Evolutionary conservation across 2,329 filamentous ascomycete genomes (phyloP), one percentile per base, ranked within the genome.

Genomic region (Malbranchea cinnamomea): DNA sequence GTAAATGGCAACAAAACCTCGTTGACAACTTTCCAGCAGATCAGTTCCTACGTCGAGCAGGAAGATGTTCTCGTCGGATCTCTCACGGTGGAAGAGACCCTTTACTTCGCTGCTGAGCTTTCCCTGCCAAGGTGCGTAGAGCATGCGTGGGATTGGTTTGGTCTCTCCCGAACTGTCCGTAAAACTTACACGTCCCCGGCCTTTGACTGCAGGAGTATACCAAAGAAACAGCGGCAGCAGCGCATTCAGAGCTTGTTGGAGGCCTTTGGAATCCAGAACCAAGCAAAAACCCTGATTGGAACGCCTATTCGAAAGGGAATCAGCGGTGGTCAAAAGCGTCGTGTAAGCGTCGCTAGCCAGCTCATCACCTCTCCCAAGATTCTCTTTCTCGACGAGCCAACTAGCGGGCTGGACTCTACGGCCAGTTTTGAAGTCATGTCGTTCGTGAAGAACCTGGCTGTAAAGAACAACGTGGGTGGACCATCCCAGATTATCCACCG

Each of bases 281-380:
- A 85, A 46, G 65, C 73, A 2, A 59, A 79, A 37, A 76, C 74
- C 3, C 56, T 91, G 25, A 74, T 91, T 39, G 83, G 83, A 21
- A 91, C 83, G 1, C 78, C 81, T 0, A 77, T 89, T 38, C 69
- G 73, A 7, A 89, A 85, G 53, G 83, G 83, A 9, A 73, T 92
- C 34, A 82, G 76, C 38, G 83, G 83, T 28, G 83, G 82, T 1
- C 82, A 92, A 58, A 91, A 89, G 60, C 67, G 80, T 22, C 67
- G 83, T 30, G 65, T 87, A 5, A 79, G 78, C 41, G 74, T 91
- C 4, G 82, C 81, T 1, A 79, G 77, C 37, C 79, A 83, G 46
- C 65, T 92, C 20, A 79, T 91, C 44, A 87, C 81, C 2, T 74
- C 68, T 34, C 82, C 83, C 0, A 80, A 77, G 51, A 73, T 91